phyloP scores from a whole-genome alignment of 2,329 filamentous ascomycete species.

The Tricladium varicosporioides region DNA sequence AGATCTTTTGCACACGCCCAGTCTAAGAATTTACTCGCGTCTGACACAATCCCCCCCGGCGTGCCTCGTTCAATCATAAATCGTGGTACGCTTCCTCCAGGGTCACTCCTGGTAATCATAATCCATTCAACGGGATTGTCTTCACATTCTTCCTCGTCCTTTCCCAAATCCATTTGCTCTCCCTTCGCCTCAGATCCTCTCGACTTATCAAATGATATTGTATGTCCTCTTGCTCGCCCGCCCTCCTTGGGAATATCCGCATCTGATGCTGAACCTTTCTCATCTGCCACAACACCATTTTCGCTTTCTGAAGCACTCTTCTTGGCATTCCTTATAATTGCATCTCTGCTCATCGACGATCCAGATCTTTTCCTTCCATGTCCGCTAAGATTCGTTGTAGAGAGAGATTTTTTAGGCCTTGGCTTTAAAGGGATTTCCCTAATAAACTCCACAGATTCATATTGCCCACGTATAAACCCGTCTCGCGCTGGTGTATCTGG shows the following conservation, averaged over 20 bases:
- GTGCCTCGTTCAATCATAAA: slow-evolving; percentile 73
- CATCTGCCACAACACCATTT: slow-evolving; percentile 3
- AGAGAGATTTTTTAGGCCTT: slow-evolving; percentile 41
- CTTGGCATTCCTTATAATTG: slow-evolving; percentile 42
- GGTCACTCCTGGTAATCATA: slow-evolving; percentile 71
- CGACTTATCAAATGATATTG: slow-evolving; percentile 41
- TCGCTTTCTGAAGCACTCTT: slow-evolving; percentile 21
- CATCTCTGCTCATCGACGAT: slow-evolving; percentile 39
- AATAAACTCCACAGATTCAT: slow-evolving; percentile 90
- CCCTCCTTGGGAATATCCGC: slow-evolving; percentile 18
- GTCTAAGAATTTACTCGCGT: slow-evolving; percentile 66
- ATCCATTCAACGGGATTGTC: slow-evolving; percentile 70
- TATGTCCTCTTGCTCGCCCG: slow-evolving; percentile 37
- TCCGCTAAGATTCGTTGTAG: slow-evolving; percentile 43
- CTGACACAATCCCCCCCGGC: slow-evolving; percentile 60
- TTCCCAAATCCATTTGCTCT: slow-evolving; percentile 33
- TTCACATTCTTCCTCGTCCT: slow-evolving; percentile 46
- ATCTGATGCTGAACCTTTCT: slow-evolving; percentile 18
- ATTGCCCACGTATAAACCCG: slow-evolving; percentile 79
- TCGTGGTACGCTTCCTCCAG: slow-evolving; percentile 68
- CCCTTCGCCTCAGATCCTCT: slow-evolving; percentile 37
- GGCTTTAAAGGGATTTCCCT: slow-evolving; percentile 68
- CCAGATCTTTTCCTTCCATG: slow-evolving; percentile 32
- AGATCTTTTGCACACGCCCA: slow-evolving; percentile 55
- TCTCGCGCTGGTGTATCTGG: slow-evolving; percentile 66